phyloP scores from a whole-genome alignment of 495 filamentous ascomycete genomes.

The Hypoxylon perforatum region DNA sequence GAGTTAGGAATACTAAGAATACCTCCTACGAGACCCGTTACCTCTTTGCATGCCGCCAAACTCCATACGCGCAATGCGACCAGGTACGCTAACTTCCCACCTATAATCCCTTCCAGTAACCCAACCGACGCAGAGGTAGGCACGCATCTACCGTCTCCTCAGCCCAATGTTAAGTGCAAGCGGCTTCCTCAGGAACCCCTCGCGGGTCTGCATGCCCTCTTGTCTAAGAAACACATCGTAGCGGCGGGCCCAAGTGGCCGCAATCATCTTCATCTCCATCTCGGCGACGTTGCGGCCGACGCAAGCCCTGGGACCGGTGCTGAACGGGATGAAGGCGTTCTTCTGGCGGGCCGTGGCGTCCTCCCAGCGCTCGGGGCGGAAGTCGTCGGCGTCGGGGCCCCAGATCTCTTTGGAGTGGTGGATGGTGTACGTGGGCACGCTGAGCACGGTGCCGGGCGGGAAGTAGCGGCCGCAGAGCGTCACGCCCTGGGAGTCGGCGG shows the following conservation, averaged over 20 bases:
- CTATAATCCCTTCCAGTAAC: too few species aligned
- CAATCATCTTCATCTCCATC: conserved; percentile 90
- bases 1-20: too few species aligned
- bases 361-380: conserved; percentile 82
- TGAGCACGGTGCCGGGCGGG: conserved; percentile 78
- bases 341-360: conserved; percentile 72
- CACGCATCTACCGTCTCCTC: conserved; percentile 5
- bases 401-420: conserved; percentile 86
- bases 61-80: too few species aligned
- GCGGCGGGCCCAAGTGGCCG: conserved; percentile 76
- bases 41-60: too few species aligned
- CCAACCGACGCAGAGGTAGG: too few species aligned
- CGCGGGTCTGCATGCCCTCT: conserved; percentile 76
- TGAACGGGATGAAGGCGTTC: conserved; percentile 86
- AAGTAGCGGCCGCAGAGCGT: conserved; percentile 69
- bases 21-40: too few species aligned
- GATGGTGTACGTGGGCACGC: conserved; percentile 87
- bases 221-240: conserved; percentile 82
- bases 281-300: conserved; percentile 73
- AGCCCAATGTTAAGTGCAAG: conserved; percentile 79
- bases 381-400: conserved; percentile 82
- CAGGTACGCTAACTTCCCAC: background rate
- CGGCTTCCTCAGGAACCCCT: conserved; percentile 93
- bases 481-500: conserved; percentile 63
- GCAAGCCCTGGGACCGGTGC: conserved; percentile 71